These are phyloP conservation scores for Gymnopilus junonius DNA, from an alignment of 768 basidiomycete species.

Conservation along the genomic window DNA sequence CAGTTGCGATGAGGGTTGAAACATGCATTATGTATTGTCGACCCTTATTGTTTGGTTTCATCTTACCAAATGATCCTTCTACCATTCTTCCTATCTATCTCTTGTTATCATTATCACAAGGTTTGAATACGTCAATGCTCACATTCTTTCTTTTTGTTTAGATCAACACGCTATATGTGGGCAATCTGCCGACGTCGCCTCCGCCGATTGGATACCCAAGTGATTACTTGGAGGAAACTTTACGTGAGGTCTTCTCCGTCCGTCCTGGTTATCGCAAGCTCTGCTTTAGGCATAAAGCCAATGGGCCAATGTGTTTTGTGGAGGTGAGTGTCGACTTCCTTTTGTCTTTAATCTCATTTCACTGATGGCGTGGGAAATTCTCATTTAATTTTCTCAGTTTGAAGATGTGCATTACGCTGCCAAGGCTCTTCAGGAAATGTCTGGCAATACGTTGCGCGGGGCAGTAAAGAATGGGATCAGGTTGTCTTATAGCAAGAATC, in stretches of 20 bases:
- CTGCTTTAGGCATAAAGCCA: slow-evolving; percentile 94
- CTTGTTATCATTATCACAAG: background rate
- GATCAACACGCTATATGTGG: slow-evolving; percentile 99
- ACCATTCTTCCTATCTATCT: background rate
- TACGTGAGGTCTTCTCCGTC: slow-evolving; percentile 79
- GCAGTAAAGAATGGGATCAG: slow-evolving; percentile 94
- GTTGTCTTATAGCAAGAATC: slow-evolving; percentile 97
- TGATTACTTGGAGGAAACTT: slow-evolving; percentile 84
- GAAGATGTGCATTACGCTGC: slow-evolving; percentile 88
- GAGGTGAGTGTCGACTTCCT: slow-evolving; percentile 62
- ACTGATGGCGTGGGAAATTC: background rate
- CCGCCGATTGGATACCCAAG: slow-evolving; percentile 73
- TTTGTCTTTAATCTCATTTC: slow-evolving; percentile 41
- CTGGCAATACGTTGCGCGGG: slow-evolving; percentile 90
- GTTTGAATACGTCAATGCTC: slow-evolving; percentile 6
- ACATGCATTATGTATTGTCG: background rate
- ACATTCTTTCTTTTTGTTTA: slow-evolving; percentile 29
- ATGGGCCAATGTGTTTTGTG: slow-evolving; percentile 99
- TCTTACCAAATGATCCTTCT: background rate
- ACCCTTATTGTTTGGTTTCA: slow-evolving; percentile 6
- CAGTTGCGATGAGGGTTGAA: background rate
- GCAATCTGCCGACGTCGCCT: slow-evolving; percentile 87
- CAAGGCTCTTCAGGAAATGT: slow-evolving; percentile 86
- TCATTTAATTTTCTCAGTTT: slow-evolving; percentile 60
- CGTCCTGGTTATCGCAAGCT: slow-evolving; percentile 89